phyloP scores from a whole-genome alignment of 2,329 filamentous ascomycete genomes.

The Huntiella bhutanensis region DNA sequence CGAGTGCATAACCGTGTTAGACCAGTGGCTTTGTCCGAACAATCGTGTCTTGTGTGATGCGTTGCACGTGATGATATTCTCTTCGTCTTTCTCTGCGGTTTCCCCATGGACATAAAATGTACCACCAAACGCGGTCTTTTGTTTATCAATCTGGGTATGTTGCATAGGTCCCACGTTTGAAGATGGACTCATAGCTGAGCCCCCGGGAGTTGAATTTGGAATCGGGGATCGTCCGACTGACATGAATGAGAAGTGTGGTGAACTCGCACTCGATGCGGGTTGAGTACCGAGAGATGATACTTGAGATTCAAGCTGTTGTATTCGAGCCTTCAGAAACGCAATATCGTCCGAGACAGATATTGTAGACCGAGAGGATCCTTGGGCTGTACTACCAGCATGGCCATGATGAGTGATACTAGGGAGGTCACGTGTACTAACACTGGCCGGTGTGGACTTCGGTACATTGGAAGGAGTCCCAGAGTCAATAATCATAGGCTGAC shows the following conservation, averaged over 20 bases:
- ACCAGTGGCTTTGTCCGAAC: conserved; percentile 39
- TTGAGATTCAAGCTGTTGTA: neutral
- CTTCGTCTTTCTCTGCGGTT: conserved; percentile 16
- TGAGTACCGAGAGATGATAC: neutral
- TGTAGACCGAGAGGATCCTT: too few species aligned
- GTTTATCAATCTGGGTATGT: conserved; percentile 20
- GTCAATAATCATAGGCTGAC: too few species aligned
- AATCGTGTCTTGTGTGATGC: conserved; percentile 35
- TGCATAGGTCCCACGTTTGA: neutral
- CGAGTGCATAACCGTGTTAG: conserved; percentile 25
- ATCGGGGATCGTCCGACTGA: too few species aligned
- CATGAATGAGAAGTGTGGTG: too few species aligned
- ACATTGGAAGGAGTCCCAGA: too few species aligned
- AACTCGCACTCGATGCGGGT: neutral
- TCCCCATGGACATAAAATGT: conserved; percentile 26
- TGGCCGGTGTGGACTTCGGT: too few species aligned
- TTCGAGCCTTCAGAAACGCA: neutral
- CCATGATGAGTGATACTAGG: too few species aligned
- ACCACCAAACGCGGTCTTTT: conserved; percentile 21
- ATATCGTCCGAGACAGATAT: neutral
- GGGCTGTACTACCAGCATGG: too few species aligned
- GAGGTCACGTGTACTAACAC: too few species aligned
- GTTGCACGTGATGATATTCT: conserved; percentile 21
- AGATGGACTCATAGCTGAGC: too few species aligned
- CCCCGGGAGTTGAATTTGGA: too few species aligned